Evolutionary conservation across 2,329 filamentous ascomycete species (phyloP).

Genomic region (Beauveria asiatica): DNA sequence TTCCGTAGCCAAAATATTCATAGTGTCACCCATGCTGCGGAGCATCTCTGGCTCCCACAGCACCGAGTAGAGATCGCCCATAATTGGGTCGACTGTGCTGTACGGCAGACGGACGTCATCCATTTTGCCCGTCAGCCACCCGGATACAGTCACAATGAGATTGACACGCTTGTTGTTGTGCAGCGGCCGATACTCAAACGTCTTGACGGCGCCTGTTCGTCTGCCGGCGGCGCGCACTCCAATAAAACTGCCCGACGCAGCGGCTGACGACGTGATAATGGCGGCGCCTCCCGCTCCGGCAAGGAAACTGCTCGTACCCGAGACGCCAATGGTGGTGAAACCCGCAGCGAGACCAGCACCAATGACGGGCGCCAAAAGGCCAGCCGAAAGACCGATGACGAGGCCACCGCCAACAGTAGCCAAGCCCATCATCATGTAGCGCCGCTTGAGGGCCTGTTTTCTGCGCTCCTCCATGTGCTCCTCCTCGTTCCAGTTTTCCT

Average conservation of each 20-base stretch:
- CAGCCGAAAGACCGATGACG: constrained; percentile 91
- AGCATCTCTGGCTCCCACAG: constrained; percentile 98
- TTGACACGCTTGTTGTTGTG: constrained; percentile 98
- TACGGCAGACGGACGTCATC: constrained; percentile 94
- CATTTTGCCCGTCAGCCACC: constrained; percentile 97
- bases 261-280: constrained; percentile 84
- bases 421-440: constrained; percentile 91
- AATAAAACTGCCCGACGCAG: constrained; percentile 78
- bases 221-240: constrained; percentile 78
- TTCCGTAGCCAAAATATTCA: constrained; percentile 97
- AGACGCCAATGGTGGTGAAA: constrained; percentile 89
- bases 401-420: constrained; percentile 92
- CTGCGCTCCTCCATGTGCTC: constrained; percentile 83
- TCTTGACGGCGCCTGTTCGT: constrained; percentile 84
- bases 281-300: constrained; percentile 88
- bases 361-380: constrained; percentile 84
- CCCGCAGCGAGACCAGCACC: constrained; percentile 89
- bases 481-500: constrained; percentile 96
- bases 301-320: constrained; percentile 80
- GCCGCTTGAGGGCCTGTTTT: constrained; percentile 70
- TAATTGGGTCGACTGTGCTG: constrained; percentile 92
- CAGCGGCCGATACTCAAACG: constrained; percentile 91
- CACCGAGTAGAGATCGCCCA: constrained; percentile 97
- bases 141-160: constrained; percentile 86
- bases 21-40: constrained; percentile 94